phyloP scores from a whole-genome alignment of 2,329 filamentous ascomycete genomes.

The Talaromyces sp. region DNA sequence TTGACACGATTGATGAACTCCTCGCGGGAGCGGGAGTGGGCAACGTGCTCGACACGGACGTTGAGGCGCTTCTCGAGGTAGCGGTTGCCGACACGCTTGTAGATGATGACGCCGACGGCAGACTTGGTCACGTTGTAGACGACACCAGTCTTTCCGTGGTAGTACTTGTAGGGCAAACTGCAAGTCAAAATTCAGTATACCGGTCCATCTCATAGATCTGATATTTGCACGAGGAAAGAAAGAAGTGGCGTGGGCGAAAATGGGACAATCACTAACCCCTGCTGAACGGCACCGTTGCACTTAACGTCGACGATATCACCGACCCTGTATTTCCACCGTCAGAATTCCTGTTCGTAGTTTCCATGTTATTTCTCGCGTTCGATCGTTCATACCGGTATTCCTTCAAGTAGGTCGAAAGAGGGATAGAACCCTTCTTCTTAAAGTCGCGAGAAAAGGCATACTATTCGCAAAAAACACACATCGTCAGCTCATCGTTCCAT shows the following conservation, averaged over 20 bases:
- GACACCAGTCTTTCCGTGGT: constrained; percentile 98
- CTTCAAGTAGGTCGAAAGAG: constrained; percentile 87
- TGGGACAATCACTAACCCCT: constrained; percentile 65
- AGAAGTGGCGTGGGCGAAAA: neutral
- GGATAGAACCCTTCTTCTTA: constrained; percentile 92
- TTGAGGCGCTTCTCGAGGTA: constrained; percentile 99
- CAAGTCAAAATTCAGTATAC: constrained; percentile 18
- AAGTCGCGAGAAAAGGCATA: constrained; percentile 93
- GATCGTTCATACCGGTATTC: constrained; percentile 68
- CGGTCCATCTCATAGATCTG: neutral
- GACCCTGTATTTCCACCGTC: constrained; percentile 57
- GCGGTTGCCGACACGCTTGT: constrained; percentile 99
- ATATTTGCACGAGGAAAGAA: neutral
- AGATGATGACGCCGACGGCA: constrained; percentile 96
- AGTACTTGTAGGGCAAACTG: constrained; percentile 98
- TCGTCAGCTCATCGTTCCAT: constrained; percentile 29
- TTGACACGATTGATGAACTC: constrained; percentile 97
- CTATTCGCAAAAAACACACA: constrained; percentile 37
- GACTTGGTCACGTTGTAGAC: constrained; percentile 99
- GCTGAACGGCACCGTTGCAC: constrained; percentile 96
- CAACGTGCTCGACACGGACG: constrained; percentile 96
- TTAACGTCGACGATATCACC: constrained; percentile 99
- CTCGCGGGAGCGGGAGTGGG: constrained; percentile 88
- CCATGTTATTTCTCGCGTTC: neutral
- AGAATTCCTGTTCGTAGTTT: constrained; percentile 32